Base-by-base conservation (phyloP, 2,329 filamentous ascomycete species). In the Colletotrichum somersetense region DNA sequence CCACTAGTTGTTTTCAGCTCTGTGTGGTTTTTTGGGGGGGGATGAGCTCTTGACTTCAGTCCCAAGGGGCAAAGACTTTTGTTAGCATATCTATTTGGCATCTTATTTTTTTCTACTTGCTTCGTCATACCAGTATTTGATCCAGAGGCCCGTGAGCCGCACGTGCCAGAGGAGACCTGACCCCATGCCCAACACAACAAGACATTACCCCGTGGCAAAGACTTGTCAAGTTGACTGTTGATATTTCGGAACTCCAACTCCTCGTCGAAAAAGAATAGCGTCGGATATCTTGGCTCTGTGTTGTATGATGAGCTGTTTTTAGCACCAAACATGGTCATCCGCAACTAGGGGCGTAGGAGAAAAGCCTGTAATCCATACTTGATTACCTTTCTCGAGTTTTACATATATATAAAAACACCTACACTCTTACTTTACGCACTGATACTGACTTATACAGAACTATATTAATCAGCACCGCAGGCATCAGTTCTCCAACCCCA, bases 381-480 rank as follows among this genome's bases (percentile, higher is more conserved):
- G 4, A 52, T 67, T 3, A 56, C 62, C 10, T 67, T 71, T n/a
- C 40, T 67, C 0, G 67, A 71, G 40, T 71, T 71, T 14, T 67
- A 62, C 33, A 71, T 57, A 64, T 62, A 57, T 1, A 55, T 42
- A 33, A 4, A 56, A 42, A n/a, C 18, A 3, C 1, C 2, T 23
- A 0, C 33, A 1, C 20, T 40, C 3, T 6, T 35, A 5, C 18
- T 1, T 40, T 3, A 0, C 0, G 0, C 5, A 4, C 0, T 18
- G 11, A 4, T 7, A n/a, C 5, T 67, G 16, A 67, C 56, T 0
- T 35, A 18, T 26, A 18, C 3, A 67, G 56, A 5, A 67, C 57
- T 0, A 71, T 56, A 5, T 30, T 30, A 33, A 67, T 62, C 0
- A 71, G 67, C 50, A 71, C 67, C 1, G 56, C 67, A 33, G 67